These are phyloP conservation scores for Hypoxylon sp. DNA, from an alignment of 2,329 filamentous ascomycete species.

Conservation along the genomic window DNA sequence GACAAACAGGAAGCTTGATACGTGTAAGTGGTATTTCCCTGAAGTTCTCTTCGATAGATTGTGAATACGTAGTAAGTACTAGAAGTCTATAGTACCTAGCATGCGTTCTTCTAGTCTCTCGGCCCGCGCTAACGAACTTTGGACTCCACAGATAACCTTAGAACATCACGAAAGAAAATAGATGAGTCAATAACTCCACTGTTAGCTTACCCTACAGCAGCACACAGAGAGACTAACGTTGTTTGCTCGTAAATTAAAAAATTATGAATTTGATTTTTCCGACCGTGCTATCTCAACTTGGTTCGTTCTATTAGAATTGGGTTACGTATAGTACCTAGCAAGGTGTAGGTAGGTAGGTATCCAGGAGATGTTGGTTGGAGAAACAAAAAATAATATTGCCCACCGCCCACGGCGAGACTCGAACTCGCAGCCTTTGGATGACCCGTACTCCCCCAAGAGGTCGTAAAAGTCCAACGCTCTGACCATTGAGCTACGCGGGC, in stretches of 20 bases:
- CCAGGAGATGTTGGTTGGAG: no score
- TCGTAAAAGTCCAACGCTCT: slow-evolving; percentile 31
- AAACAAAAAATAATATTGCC: slow-evolving; percentile 4
- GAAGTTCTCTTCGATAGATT: no score
- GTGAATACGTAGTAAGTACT: no score
- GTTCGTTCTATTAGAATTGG: background rate
- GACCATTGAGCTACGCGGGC: slow-evolving; percentile 35
- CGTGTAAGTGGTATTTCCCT: no score
- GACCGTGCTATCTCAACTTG: no score
- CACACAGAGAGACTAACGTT: background rate
- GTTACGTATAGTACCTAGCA: no score
- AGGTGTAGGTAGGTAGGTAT: no score
- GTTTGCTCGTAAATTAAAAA: background rate
- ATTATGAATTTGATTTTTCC: background rate
- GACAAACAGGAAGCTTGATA: background rate
- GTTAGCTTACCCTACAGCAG: background rate
- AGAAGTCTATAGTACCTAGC: no score
- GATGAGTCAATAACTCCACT: background rate
- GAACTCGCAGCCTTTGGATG: slow-evolving; percentile 38
- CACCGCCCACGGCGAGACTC: slow-evolving; percentile 30
- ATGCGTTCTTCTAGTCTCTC: background rate
- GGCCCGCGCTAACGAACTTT: background rate
- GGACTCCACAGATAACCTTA: background rate
- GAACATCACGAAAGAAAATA: background rate
- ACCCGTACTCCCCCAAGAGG: background rate